Base-by-base conservation (phyloP, 2,329 filamentous ascomycete genomes). In the Monosporascus cannonballus region DNA sequence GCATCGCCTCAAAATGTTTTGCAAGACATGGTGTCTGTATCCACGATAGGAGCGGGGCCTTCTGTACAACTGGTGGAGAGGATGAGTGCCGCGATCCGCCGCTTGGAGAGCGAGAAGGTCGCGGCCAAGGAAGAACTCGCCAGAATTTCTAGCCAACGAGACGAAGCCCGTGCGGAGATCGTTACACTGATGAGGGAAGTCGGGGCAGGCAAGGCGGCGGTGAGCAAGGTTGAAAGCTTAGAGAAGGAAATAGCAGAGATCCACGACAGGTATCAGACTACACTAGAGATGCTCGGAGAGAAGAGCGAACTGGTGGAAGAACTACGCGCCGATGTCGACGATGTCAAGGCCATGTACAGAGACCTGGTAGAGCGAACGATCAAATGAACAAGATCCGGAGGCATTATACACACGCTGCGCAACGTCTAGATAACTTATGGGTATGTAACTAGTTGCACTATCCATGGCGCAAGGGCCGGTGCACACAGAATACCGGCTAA, bases 271-370 rank as follows among this genome's bases (percentile, higher is more conserved):
- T 96, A 97, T 67, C 85, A 96, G 67, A 94, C 91, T 15, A 95
- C 90, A 54, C 76, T 99, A 50, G 92, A 97, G 73, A 86, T 97
- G 84, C 73, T 99, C 52, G 94, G 94, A 1, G 94, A 99, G 80
- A 96, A 96, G 81, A 96, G 90, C 69, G 94, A 99, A 76, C 76
- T 87, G 65, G 92, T 96, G 2, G 91, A 96, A 66, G 94, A 99
- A 76, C 75, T 99, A 60, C 84, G 80, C 69, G 86, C 88, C 14
- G 94, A 97, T 76, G 88, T 99, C 50, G 78, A 85, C 59, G 94
- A 99, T 75, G 79, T 99, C 68, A 99, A 99, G 76, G 87, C 86
- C 65, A 96, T 99, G 80, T 97, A 97, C 74, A 84, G 90, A 59
- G 93, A 97, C 67, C 73, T 99, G 69, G 88, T 96, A 48, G 89